Evolutionary conservation across 2,329 filamentous ascomycete species (phyloP).

Genomic region (Magnaporthales sp.): DNA sequence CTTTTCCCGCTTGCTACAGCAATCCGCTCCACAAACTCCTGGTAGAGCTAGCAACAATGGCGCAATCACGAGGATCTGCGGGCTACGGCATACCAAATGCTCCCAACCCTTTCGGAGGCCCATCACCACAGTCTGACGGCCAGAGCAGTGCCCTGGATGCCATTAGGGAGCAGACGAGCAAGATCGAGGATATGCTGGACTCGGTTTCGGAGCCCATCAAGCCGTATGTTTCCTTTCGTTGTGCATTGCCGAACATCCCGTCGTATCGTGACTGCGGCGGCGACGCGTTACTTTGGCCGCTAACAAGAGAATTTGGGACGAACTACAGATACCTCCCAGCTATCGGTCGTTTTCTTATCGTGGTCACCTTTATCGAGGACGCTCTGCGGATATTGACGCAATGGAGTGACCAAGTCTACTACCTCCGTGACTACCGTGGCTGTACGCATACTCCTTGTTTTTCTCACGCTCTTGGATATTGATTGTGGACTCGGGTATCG

Average conservation of each 20-base stretch:
- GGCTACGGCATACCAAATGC: slow-evolving; percentile 71
- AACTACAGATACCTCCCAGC: slow-evolving; percentile 73
- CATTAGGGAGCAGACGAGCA: slow-evolving; percentile 91
- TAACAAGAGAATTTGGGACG: not conserved
- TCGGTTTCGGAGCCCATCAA: slow-evolving; percentile 83
- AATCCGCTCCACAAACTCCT: slow-evolving; percentile 1
- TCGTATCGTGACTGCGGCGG: too few species aligned
- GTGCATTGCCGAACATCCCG: too few species aligned
- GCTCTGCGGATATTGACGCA: slow-evolving; percentile 93
- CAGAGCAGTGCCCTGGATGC: slow-evolving; percentile 76
- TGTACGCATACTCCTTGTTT: slow-evolving; percentile 50
- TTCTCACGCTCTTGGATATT: not conserved
- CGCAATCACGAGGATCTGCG: slow-evolving; percentile 56
- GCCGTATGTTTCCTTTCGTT: slow-evolving; percentile 58
- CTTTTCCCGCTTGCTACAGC: not conserved
- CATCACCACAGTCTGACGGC: slow-evolving; percentile 43
- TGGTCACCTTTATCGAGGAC: slow-evolving; percentile 97
- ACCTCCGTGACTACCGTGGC: slow-evolving; percentile 84
- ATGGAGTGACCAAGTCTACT: slow-evolving; percentile 91
- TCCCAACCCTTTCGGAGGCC: slow-evolving; percentile 61
- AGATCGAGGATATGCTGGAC: slow-evolving; percentile 92
- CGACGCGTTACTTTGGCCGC: not conserved
- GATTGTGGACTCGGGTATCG: not conserved
- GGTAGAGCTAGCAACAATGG: slow-evolving; percentile 21
- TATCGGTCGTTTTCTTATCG: slow-evolving; percentile 94